These are phyloP conservation scores for Cucurbitaria berberidis DNA, from an alignment of 2,329 filamentous ascomycete species.

Conservation along the genomic window DNA sequence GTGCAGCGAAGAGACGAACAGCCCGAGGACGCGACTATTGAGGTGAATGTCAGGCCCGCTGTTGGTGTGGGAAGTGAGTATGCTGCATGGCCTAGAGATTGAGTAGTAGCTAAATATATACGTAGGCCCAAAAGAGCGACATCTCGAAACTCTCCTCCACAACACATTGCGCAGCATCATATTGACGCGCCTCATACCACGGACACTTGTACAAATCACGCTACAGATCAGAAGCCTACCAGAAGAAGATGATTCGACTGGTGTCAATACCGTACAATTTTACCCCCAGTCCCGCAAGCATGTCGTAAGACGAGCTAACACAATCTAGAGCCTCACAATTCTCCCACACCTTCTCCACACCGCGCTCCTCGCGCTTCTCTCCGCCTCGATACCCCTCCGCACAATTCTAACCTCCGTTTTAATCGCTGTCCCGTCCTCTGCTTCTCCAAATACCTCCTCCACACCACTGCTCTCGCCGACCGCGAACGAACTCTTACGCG, in stretches of 20 bases:
- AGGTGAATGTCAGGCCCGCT: slow-evolving; percentile 87
- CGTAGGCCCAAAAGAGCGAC: slow-evolving; percentile 61
- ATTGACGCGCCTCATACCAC: slow-evolving; percentile 75
- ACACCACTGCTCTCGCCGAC: slow-evolving; percentile 60
- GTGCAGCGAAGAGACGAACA: slow-evolving; percentile 87
- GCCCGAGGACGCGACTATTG: slow-evolving; percentile 87
- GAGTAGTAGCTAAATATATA: neutral
- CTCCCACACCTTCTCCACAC: slow-evolving; percentile 85
- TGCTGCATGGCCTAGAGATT: neutral
- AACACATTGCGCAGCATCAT: slow-evolving; percentile 75
- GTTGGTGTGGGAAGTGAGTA: slow-evolving; percentile 78
- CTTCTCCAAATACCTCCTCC: slow-evolving; percentile 61
- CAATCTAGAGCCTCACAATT: slow-evolving; percentile 71
- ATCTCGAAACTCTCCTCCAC: slow-evolving; percentile 79
- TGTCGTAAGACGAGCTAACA: neutral
- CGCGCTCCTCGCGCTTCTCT: slow-evolving; percentile 80
- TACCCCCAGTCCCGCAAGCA: slow-evolving; percentile 11
- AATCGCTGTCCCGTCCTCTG: slow-evolving; percentile 76
- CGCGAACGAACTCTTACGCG: slow-evolving; percentile 65
- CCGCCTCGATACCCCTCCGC: slow-evolving; percentile 80
- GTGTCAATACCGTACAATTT: slow-evolving; percentile 63
- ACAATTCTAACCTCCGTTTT: slow-evolving; percentile 79
- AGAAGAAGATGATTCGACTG: slow-evolving; percentile 68
- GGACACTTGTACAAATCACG: slow-evolving; percentile 79
- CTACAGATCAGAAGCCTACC: slow-evolving; percentile 77